Evolutionary conservation across 305 asterid species (phyloP).

Genomic region (Plantago lanceolata): DNA sequence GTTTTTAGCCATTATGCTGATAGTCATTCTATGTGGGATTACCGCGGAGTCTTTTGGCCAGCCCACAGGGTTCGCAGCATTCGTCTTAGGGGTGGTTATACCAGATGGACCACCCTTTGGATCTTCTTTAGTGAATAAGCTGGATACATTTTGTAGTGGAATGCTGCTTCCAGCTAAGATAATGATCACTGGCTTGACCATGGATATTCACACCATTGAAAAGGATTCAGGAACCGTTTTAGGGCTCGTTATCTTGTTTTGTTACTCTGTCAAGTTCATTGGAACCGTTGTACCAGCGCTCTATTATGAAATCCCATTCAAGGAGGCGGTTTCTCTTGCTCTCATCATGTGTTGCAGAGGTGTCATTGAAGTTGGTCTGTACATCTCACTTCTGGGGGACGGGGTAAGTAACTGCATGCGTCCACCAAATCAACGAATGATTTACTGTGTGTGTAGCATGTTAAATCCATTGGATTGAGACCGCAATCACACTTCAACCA

Average conservation of each 20-base stretch:
- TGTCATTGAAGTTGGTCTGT: slow-evolving; percentile 41
- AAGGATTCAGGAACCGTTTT: slow-evolving; percentile 11
- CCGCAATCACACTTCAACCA: not conserved
- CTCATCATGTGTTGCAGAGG: slow-evolving; percentile 64
- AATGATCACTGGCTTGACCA: slow-evolving; percentile 38
- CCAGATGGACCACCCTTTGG: slow-evolving; percentile 59
- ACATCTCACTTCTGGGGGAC: slow-evolving; percentile 33
- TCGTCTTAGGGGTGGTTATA: slow-evolving; percentile 43
- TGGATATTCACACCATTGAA: slow-evolving; percentile 30
- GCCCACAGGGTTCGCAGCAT: slow-evolving; percentile 46
- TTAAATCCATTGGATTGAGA: not conserved
- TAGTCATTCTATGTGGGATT: slow-evolving; percentile 38
- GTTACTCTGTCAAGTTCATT: slow-evolving; percentile 38
- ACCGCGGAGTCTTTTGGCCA: slow-evolving; percentile 46
- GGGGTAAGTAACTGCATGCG: slow-evolving; percentile 30
- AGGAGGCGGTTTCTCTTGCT: slow-evolving; percentile 44
- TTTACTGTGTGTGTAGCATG: not conserved
- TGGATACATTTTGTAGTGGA: slow-evolving; percentile 34
- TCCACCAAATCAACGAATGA: not conserved
- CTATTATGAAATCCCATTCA: slow-evolving; percentile 28
- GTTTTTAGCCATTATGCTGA: slow-evolving; percentile 30
- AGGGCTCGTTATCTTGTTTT: slow-evolving; percentile 28
- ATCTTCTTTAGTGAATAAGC: slow-evolving; percentile 31
- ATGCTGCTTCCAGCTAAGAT: slow-evolving; percentile 61
- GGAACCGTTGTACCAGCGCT: slow-evolving; percentile 39